Base-by-base conservation (phyloP, 768 basidiomycete genomes). In the Termitomyces sp. region DNA sequence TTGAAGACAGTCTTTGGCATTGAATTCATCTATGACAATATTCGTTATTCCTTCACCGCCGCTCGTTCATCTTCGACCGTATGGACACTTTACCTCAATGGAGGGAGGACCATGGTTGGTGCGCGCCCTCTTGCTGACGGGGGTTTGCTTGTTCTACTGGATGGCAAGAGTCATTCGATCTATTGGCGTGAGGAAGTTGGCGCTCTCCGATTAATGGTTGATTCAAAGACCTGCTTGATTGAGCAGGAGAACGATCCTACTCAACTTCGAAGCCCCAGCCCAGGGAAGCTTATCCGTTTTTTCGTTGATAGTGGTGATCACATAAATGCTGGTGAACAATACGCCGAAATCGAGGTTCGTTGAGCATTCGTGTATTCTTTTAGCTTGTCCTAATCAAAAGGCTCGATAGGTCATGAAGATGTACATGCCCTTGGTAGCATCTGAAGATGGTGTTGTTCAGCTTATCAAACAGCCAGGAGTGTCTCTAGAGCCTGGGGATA, bases 171-270 rank as follows among this genome's bases (percentile, higher is more conserved):
- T 71, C 97, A 99, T 74, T 95, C 97, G 24, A 82, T 97, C 53
- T 99, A 99, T 74, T 98, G 93, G 94, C 82, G 93, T 55, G 97
- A 98, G 72, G 97, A 99, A 77, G 97, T 98, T 54, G 97, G 95
- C 55, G 91, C 93, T 9, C 77, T 95, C 64, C 79, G 92, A 63
- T 71, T 98, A 68, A 93, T 94, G 87, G 88, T 99, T 59, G 96
- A 99, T 74, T 84, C 94, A 53, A 96, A 98, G 82, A 99, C 97
- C 16, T 97, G 95, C 71, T 81, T 98, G 76, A 95, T 99, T 65
- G 97, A 98, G 73, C 95, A 98, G 75, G 97, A 99, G 81, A 98
- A 98, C 66, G 97, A 99, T 68, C 97, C 97, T 16, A 99, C 97
- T 24, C 96, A 98, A 72, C 79, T 98, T 46, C 82, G 97, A 65